Conservation (phyloP, 1,139 yeast genomes). For the Yamadazyma conglobata region DNA sequence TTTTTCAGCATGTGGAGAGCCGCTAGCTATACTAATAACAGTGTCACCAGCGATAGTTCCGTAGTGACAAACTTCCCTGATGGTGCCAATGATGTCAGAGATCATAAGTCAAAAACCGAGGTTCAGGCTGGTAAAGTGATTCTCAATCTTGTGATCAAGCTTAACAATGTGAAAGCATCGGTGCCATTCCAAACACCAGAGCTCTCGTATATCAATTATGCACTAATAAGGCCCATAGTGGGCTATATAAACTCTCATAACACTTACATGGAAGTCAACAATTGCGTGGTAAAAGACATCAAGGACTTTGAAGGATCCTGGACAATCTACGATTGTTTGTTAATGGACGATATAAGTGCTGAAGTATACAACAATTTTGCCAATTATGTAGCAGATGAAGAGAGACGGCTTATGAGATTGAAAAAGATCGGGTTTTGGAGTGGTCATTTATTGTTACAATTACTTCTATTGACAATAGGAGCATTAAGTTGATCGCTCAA, state of each 20-base stretch:
- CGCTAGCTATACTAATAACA: background rate
- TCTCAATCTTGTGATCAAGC: conserved; percentile 69
- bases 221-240: conserved; percentile 89
- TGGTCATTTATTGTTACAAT: conserved; percentile 75
- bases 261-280: conserved; percentile 83
- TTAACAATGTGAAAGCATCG: conserved; percentile 82
- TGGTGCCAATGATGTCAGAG: too few relatives aligned
- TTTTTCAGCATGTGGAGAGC: conserved; percentile 2
- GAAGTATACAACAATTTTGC: conserved; percentile 92
- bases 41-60: conserved; percentile 1
- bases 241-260: conserved; percentile 89
- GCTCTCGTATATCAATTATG: conserved; percentile 83
- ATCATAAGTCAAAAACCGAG: too few relatives aligned
- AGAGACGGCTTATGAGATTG: conserved; percentile 66
- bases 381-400: conserved; percentile 83
- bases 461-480: conserved; percentile 78
- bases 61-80: too few relatives aligned
- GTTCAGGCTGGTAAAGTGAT: conserved; percentile 29
- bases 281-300: conserved; percentile 76
- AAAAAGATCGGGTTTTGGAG: conserved; percentile 93
- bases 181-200: conserved; percentile 86
- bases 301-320: conserved; percentile 91
- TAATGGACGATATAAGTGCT: conserved; percentile 88
- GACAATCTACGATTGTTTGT: conserved; percentile 87
- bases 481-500: conserved; percentile 17